Evolutionary conservation across 768 basidiomycete species (phyloP), one percentile per base, ranked within the genome.

Genomic region (Lyophyllum semitale): DNA sequence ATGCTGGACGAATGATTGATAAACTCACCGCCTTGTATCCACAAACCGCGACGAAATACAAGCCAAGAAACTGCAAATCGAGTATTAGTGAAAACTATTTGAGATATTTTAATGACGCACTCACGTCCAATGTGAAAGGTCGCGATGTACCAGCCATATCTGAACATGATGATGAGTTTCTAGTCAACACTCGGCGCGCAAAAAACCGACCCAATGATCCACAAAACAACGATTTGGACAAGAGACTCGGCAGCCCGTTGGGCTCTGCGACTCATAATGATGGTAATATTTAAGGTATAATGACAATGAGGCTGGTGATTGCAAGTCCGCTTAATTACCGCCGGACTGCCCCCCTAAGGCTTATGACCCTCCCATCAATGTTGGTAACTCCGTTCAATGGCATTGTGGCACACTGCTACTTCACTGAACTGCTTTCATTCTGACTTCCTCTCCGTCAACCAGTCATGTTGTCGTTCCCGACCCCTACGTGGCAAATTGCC

Each of bases 131-230:
- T 55, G 25, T 72, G 59, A 54, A 71, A 66, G 3, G 66, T 70
- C 42, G 61, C 59, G 13, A 71, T 52, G 59, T 72, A 73, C 72
- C 69, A 73, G 46, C 71, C 66, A 57, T 66, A 73, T 33, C 74
- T 75, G 47, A 57, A 13, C 22, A 13, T 35, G n/a, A n/a, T n/a
- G n/a, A n/a, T n/a, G n/a, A n/a, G n/a, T n/a, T n/a, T n/a, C n/a
- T n/a, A n/a, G n/a, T n/a, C n/a, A n/a, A n/a, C n/a, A n/a, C n/a
- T n/a, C n/a, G n/a, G n/a, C n/a, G n/a, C n/a, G 17, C 5, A 38
- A 37, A 5, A 64, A 65, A 40, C 48, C n/a, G n/a, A 73, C 71
- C 60, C 51, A 41, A 71, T 67, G 11, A 70, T 56, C 46, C 55
- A 55, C 33, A 66, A 46, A 22, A 70, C 62, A 26, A 66, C 50